Evolutionary conservation across 2,329 filamentous ascomycete species (phyloP).

Genomic region (Diaporthe ampelina): DNA sequence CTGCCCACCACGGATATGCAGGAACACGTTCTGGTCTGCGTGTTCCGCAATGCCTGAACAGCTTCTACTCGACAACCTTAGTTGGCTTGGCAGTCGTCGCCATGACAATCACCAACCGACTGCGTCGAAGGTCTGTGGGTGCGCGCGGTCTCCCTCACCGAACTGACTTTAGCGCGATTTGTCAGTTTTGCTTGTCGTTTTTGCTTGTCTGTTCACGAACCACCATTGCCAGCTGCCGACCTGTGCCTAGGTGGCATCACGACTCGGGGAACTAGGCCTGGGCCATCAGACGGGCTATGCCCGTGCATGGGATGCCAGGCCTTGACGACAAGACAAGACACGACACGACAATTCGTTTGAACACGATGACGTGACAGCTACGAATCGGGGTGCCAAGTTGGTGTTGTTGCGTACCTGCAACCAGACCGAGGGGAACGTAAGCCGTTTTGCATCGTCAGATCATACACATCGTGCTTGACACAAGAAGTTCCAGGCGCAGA

Average conservation of each 20-base stretch:
- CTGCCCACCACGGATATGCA: slow-evolving; percentile 10
- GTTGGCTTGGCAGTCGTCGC: neutral
- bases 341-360: slow-evolving; percentile 3
- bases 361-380: slow-evolving; percentile 7
- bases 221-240: neutral
- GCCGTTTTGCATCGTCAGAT: slow-evolving; percentile 22
- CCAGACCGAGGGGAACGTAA: neutral
- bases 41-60: neutral
- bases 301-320: neutral
- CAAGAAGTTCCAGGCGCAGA: neutral
- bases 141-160: slow-evolving; percentile 18
- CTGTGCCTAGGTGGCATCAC: neutral
- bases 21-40: neutral
- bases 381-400: slow-evolving; percentile 8
- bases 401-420: neutral
- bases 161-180: slow-evolving; percentile 10
- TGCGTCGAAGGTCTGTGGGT: slow-evolving; percentile 23
- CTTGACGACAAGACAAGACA: neutral
- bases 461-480: neutral
- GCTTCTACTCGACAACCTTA: neutral
- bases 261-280: neutral
- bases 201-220: neutral
- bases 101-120: slow-evolving; percentile 10
- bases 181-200: slow-evolving; percentile 3
- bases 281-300: neutral